These are phyloP conservation scores for Globisporangium radiosum DNA, from an alignment of 352 stramenopile genomes.

Conservation along the genomic window DNA sequence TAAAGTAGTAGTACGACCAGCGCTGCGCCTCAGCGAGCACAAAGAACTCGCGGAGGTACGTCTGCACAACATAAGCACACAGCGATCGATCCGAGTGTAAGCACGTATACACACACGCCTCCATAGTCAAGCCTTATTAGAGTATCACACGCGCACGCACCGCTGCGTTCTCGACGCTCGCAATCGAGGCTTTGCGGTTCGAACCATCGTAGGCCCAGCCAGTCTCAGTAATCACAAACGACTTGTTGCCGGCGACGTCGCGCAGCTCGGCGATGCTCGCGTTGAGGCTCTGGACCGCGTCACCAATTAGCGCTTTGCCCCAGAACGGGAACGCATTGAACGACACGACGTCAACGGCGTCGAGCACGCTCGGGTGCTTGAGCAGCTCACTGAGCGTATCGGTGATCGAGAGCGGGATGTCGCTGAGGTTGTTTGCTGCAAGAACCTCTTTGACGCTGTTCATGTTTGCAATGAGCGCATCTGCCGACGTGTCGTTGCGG, in stretches of 20 bases:
- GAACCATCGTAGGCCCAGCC: constrained; percentile 47
- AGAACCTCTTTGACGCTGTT: constrained; percentile 48
- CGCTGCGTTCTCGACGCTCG: constrained; percentile 28
- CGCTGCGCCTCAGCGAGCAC: constrained; percentile 30
- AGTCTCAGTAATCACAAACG: constrained; percentile 62
- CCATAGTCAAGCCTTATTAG: no score
- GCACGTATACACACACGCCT: no score
- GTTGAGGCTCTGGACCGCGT: constrained; percentile 36
- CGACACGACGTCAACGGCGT: constrained; percentile 54
- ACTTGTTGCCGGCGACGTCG: constrained; percentile 32
- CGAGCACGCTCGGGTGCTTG: constrained; percentile 38
- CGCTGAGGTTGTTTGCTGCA: constrained; percentile 16
- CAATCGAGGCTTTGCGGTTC: constrained; percentile 22
- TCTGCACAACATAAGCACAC: constrained; percentile 1
- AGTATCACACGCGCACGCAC: not conserved
- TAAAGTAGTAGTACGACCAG: constrained; percentile 29
- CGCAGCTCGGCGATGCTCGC: constrained; percentile 33
- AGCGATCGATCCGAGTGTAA: no score
- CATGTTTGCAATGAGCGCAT: constrained; percentile 38
- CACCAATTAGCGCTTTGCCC: constrained; percentile 34
- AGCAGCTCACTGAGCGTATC: constrained; percentile 57
- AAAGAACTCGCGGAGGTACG: constrained; percentile 64
- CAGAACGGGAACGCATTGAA: constrained; percentile 71
- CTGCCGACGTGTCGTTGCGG: constrained; percentile 39
- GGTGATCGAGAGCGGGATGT: constrained; percentile 54